Evolutionary conservation across 495 filamentous ascomycete species (phyloP).

Genomic region (Xylaria acuta): DNA sequence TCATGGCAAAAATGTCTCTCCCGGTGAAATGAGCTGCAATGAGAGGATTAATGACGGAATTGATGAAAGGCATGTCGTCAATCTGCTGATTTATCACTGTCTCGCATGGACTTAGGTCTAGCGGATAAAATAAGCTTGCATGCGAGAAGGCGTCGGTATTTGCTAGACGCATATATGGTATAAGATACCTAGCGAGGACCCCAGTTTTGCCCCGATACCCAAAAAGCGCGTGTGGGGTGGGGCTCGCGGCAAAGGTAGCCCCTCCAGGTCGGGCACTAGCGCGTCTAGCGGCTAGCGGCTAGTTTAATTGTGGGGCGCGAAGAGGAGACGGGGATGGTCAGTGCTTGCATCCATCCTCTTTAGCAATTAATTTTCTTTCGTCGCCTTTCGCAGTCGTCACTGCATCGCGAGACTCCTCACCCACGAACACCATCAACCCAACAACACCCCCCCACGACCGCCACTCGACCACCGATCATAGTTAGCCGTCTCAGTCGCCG

Average conservation of each 20-base stretch:
- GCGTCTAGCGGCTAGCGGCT: neutral
- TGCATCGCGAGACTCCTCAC: neutral
- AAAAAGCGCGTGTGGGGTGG: neutral
- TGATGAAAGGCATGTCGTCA: constrained; percentile 24
- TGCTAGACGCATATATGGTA: constrained; percentile 11
- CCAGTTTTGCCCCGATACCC: neutral
- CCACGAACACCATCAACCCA: neutral
- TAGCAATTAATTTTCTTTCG: constrained; percentile 28
- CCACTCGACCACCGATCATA: neutral
- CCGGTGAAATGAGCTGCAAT: constrained; percentile 6
- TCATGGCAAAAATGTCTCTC: neutral
- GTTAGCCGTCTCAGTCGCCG: neutral
- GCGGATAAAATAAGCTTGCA: neutral
- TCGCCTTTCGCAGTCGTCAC: constrained; percentile 21
- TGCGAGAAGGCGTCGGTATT: neutral
- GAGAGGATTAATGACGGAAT: constrained; percentile 25
- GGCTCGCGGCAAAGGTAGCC: neutral
- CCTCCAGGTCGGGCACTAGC: neutral
- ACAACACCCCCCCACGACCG: neutral
- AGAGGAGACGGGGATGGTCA: neutral
- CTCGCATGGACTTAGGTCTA: neutral
- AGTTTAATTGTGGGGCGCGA: neutral
- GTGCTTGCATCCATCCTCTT: neutral
- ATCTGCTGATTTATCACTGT: constrained; percentile 46
- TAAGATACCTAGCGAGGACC: neutral